Evolutionary conservation across 202 grass and related monocot species (phyloP).

Genomic region (Carex arenaria): DNA sequence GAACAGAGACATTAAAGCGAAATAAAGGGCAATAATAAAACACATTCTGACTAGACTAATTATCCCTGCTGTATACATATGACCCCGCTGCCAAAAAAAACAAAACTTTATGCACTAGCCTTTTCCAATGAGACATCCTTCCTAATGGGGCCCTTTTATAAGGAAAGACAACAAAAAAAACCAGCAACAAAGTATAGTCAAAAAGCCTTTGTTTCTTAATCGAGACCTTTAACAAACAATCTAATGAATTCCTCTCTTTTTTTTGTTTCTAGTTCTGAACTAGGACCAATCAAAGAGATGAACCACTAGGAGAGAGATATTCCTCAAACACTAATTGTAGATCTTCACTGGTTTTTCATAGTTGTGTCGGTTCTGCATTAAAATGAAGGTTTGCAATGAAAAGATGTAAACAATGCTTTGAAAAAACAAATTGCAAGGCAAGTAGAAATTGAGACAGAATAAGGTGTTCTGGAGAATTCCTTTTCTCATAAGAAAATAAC

Average conservation of each 20-base stretch:
- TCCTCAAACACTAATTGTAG: conserved; percentile 43
- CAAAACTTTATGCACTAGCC: conserved; percentile 28
- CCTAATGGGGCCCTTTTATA: not conserved
- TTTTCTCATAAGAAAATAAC: not conserved
- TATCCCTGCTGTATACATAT: conserved; percentile 30
- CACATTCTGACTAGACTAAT: conserved; percentile 21
- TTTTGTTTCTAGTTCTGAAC: conserved; percentile 16
- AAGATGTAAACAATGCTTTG: not conserved
- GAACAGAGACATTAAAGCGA: not conserved
- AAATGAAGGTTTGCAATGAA: conserved; percentile 11
- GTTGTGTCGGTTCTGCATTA: conserved; percentile 61
- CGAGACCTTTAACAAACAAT: not conserved
- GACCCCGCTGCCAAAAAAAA: not conserved
- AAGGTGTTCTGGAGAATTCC: not conserved
- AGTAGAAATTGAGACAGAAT: not conserved
- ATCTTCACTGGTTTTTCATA: conserved; percentile 85
- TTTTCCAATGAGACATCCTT: conserved; percentile 3
- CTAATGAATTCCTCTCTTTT: conserved; percentile 15
- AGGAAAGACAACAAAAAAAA: not conserved
- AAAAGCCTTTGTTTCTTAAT: conserved; percentile 16
- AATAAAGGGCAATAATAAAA: conserved; percentile 1
- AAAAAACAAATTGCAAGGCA: not conserved
- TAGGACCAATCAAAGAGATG: conserved; percentile 21
- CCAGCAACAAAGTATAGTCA: conserved; percentile 17
- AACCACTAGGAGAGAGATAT: not conserved